Evolutionary conservation across 2,329 filamentous ascomycete species (phyloP), one percentile per base, ranked within the genome.

Genomic region (Ceratocystis cubensis): DNA sequence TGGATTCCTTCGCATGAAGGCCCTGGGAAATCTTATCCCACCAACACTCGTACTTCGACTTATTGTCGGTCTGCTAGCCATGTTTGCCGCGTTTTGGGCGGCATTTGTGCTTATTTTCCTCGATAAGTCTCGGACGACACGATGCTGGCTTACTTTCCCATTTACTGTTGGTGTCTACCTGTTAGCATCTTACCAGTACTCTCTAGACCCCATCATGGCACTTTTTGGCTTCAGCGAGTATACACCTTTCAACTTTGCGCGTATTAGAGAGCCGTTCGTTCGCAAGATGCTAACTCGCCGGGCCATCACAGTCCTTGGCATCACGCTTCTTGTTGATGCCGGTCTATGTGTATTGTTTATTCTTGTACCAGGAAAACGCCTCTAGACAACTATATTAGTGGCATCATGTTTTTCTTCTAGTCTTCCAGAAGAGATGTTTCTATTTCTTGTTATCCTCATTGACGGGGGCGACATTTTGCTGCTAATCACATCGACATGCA

Each of bases 81-180:
- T 99, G 79, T 96, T 96, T 75, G 91, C 85, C 70, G 95, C 84
- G 28, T 94, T 97, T 76, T 99, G 95, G 95, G 84, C 91, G 3
- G 91, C 86, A 0, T 99, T 96, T 73, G 84, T 94, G 69, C 86
- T 97, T 68, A 96, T 99, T 71, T 94, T 99, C 76, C 84, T 96
- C 7, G 81, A 96, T 76, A 85, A 87, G 73, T 83, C 86, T 57
- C 84, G 90, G 69, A 75, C 78, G 63, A 91, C 85, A 53, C 83
- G 91, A 73, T 89, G 88, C 74, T 99, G 90, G 90, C 91, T 83
- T 67, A 93, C 97, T 71, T 79, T 99, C 1, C 94, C 95, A 0
- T 97, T 97, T 77, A 91, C 90, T 1, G 77, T 99, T 44, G 93
- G 91, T 28, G 84, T 96, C 41, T 99, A 99, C 76, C 86, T 88